Base-by-base conservation (phyloP, 495 filamentous ascomycete species). In the Xanthoparmelia taractica region DNA sequence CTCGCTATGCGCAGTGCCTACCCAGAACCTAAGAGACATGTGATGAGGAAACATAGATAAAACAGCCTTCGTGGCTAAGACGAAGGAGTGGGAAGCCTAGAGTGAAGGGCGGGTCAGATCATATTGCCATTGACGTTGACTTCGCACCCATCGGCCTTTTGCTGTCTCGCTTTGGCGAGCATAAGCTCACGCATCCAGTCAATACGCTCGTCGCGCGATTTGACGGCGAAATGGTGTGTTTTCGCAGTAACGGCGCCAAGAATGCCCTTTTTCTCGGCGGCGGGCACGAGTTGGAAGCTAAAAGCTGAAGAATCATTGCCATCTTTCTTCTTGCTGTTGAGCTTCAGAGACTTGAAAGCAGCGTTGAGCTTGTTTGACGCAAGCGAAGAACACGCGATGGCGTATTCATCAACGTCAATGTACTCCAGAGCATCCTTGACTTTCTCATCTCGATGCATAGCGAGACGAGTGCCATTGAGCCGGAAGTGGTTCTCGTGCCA, bases 101-200 rank as follows among this genome's bases (percentile, higher is more conserved):
- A 20, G 6, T 55, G n/a, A 18, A 61, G n/a, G 5, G 20, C 31
- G n/a, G 25, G 25, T 68, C 80, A 92, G 68, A 95, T 82, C 75
- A 84, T 84, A 68, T 84, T 84, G 23, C 92, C 93, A 72, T 97
- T 96, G 56, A 96, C 79, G 61, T 84, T 85, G 63, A 96, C 78
- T 72, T 87, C 85, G 57, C 83, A 95, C 12, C 92, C 92, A 66
- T 88, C 85, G 20, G 86, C 85, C 76, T 91, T 90, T 70, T 89
- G 87, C 77, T 84, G 87, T 62, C 91, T 75, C 27, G 93, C 92
- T 73, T 92, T 96, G 7, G 93, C 92, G 29, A 98, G 84, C 94
- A 98, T 97, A 58, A 98, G 74, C 80, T 97, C 92, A 4, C 94
- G 78, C 94, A 97, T 96, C 94, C 94, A 98, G 67, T 96, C 93